These are phyloP conservation scores for Suillus hirtellus DNA, from an alignment of 768 basidiomycete genomes.

Conservation along the genomic window DNA sequence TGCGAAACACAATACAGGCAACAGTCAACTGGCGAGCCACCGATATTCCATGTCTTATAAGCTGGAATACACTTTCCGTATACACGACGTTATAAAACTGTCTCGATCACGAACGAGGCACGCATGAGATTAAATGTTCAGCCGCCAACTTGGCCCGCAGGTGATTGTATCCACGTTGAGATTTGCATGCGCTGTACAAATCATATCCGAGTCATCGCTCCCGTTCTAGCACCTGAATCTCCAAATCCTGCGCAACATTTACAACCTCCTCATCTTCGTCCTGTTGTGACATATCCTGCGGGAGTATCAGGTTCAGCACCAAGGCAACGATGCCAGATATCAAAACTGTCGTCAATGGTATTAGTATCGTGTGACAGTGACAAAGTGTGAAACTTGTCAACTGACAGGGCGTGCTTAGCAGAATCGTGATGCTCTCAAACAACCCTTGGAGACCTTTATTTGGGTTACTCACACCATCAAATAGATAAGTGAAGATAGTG, in stretches of 20 bases:
- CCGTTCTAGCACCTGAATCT: constrained; percentile 9
- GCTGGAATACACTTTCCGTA: too few species aligned
- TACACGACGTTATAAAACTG: too few species aligned
- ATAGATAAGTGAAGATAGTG: constrained; percentile 65
- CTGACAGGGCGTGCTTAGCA: constrained; percentile 82
- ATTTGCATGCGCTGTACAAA: not conserved
- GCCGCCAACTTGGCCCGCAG: not conserved
- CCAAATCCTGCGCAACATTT: constrained; percentile 27
- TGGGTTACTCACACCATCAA: constrained; percentile 57
- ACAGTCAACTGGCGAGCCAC: too few species aligned
- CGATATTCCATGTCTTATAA: too few species aligned
- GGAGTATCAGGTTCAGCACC: constrained; percentile 58
- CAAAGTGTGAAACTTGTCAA: constrained; percentile 8
- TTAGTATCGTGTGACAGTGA: not conserved
- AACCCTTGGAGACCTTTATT: constrained; percentile 63
- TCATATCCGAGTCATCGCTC: not conserved
- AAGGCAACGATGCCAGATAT: constrained; percentile 58
- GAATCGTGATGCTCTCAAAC: constrained; percentile 76
- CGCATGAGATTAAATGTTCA: not conserved
- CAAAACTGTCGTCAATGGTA: constrained; percentile 42
- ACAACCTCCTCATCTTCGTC: constrained; percentile 27
- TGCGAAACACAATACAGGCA: constrained; percentile 29
- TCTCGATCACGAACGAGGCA: not conserved
- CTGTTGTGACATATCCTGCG: constrained; percentile 31
- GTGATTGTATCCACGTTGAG: not conserved